Percentiles rank a stretch among this genome's conserved stretches.
These are phyloP conservation scores for Zygosaccharomyces siamensis DNA, from an alignment of 805 yeast genomes.

Conservation along the genomic window DNA sequence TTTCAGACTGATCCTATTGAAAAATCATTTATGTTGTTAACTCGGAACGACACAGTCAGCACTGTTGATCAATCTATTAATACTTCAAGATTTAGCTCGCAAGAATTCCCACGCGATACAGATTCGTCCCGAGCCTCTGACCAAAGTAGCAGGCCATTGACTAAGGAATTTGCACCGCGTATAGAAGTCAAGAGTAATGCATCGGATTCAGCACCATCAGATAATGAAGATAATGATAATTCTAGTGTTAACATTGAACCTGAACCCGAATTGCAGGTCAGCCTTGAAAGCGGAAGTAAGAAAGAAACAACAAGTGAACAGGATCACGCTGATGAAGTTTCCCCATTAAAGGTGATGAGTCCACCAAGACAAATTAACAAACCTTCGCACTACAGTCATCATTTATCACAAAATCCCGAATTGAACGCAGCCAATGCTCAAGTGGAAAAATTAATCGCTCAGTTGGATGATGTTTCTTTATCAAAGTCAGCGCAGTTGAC, in stretches of 20 bases:
- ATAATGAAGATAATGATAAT: background rate
- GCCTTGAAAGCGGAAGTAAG: background rate
- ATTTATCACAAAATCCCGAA: background rate
- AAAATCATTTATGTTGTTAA: conserved; percentile 31
- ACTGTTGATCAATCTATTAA: background rate
- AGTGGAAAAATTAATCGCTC: conserved; percentile 31
- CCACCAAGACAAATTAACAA: background rate
- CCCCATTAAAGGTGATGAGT: background rate
- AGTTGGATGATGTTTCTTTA: conserved; percentile 27
- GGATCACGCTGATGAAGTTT: background rate
- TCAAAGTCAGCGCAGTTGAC: conserved; percentile 23
- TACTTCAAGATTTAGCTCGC: background rate
- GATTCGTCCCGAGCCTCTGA: conserved; percentile 3
- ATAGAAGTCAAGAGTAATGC: background rate
- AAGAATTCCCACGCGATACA: background rate
- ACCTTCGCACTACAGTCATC: no score
- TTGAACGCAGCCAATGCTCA: conserved; percentile 21
- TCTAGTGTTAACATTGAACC: conserved; percentile 22
- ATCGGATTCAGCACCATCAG: background rate
- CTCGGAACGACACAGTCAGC: conserved; percentile 22
- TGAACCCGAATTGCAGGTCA: conserved; percentile 14
- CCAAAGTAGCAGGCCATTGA: background rate
- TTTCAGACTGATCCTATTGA: conserved; percentile 28
- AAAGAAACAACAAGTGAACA: background rate
- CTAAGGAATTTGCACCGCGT: background rate